Evolutionary conservation across 31 red algal genomes (phyloP).

Genomic region (Endocladia muricata): DNA sequence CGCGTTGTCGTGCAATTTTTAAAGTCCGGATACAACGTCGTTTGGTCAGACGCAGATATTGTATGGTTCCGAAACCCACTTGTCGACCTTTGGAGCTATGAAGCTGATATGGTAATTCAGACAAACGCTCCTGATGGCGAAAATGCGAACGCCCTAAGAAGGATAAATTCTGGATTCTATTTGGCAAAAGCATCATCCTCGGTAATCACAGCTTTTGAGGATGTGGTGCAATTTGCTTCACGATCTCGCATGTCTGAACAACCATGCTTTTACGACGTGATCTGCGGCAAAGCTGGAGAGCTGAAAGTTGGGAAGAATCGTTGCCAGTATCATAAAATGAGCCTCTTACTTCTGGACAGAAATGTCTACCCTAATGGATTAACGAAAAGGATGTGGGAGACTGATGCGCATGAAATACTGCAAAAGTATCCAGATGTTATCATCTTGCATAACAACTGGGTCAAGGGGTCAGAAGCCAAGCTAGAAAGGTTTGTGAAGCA

Average conservation of each 20-base stretch:
- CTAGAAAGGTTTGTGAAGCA: constrained; percentile 32
- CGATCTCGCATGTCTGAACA: constrained; percentile 61
- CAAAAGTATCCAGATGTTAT: constrained; percentile 23
- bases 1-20: constrained; percentile 66
- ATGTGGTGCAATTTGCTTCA: constrained; percentile 54
- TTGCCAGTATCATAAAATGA: constrained; percentile 34
- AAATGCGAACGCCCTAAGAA: constrained; percentile 35
- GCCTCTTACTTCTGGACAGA: constrained; percentile 21
- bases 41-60: constrained; percentile 76
- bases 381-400: constrained; percentile 39
- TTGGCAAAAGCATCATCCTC: constrained; percentile 4
- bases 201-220: constrained; percentile 47
- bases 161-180: constrained; percentile 82
- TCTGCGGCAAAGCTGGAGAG: constrained; percentile 68
- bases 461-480: constrained; percentile 49
- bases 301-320: constrained; percentile 18
- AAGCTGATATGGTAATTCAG: constrained; percentile 62
- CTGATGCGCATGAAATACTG: background rate
- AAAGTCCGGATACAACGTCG: constrained; percentile 56
- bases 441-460: constrained; percentile 78
- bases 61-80: constrained; percentile 66
- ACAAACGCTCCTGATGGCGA: constrained; percentile 57
- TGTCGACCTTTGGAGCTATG: constrained; percentile 14
- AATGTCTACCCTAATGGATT: constrained; percentile 47
- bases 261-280: constrained; percentile 73